A percentile compares a stretch with the other conserved stretches of the same genome.
phyloP scores from a whole-genome alignment of 2,329 filamentous ascomycete species.

The Metarhizium humberi region DNA sequence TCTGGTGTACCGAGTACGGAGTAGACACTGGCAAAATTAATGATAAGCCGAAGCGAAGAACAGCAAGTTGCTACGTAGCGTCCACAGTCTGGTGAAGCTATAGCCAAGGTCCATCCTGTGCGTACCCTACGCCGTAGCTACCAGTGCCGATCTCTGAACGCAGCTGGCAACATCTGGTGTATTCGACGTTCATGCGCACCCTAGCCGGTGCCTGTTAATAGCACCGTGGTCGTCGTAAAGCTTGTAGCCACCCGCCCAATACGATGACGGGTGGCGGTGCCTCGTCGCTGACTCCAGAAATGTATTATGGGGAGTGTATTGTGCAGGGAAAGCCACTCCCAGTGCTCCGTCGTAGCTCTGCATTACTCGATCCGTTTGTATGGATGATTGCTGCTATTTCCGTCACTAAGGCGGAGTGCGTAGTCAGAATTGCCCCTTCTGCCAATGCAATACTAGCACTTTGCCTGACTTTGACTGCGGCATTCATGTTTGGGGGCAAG shows the following conservation, averaged over 20 bases:
- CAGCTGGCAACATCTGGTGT: no score
- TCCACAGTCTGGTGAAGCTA: not conserved
- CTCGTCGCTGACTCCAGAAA: not conserved
- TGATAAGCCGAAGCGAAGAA: not conserved
- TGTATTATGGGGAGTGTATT: not conserved
- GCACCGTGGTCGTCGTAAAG: not conserved
- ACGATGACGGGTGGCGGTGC: not conserved
- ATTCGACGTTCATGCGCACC: not conserved
- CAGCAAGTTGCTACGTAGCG: not conserved
- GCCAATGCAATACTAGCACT: not conserved
- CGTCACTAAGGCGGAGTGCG: not conserved
- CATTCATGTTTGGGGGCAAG: not conserved
- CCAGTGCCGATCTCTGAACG: not conserved
- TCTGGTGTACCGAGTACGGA: not conserved
- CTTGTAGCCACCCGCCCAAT: not conserved
- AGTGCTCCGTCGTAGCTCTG: not conserved
- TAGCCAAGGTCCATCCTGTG: no score
- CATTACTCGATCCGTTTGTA: not conserved
- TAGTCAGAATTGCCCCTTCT: not conserved
- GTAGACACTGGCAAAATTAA: not conserved
- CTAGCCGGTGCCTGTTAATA: not conserved
- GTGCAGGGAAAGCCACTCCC: not conserved
- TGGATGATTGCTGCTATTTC: not conserved
- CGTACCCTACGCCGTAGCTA: no score
- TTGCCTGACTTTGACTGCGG: not conserved